A percentile compares a stretch with the other conserved stretches of the same genome.
phyloP scores from a whole-genome alignment of 2,329 filamentous ascomycete species.

The Aureobasidium sp. region DNA sequence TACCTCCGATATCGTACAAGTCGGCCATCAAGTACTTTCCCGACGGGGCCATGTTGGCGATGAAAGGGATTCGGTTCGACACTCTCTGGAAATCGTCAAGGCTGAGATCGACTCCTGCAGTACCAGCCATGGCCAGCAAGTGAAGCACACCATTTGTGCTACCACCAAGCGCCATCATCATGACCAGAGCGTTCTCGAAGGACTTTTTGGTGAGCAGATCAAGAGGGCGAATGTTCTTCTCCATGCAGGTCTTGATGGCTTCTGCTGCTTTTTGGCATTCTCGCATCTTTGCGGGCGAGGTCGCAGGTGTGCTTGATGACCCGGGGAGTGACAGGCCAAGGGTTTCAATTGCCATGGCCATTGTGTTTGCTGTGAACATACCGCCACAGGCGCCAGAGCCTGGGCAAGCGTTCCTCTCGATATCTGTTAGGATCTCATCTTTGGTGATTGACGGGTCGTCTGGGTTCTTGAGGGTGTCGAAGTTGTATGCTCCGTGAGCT shows the following conservation, averaged over 20 bases:
- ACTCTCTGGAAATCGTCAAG: conserved; percentile 79
- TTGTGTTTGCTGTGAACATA: conserved; percentile 93
- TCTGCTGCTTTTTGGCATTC: conserved; percentile 78
- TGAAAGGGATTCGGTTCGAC: conserved; percentile 74
- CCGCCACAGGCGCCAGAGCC: conserved; percentile 76
- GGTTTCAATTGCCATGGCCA: conserved; percentile 84
- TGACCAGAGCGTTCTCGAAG: conserved; percentile 81
- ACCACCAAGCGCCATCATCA: conserved; percentile 88
- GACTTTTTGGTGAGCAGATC: conserved; percentile 72
- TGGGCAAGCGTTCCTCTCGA: conserved; percentile 72
- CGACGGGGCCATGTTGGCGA: conserved; percentile 76
- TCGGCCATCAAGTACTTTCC: conserved; percentile 86
- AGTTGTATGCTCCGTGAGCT: conserved; percentile 73
- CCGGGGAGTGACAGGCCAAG: conserved; percentile 79
- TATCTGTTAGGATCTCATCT: conserved; percentile 75
- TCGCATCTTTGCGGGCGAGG: conserved; percentile 73
- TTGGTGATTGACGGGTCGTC: conserved; percentile 61
- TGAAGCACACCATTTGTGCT: conserved; percentile 86
- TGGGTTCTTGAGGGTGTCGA: conserved; percentile 65
- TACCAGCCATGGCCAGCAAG: conserved; percentile 83
- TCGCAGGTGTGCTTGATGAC: conserved; percentile 75
- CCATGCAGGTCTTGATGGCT: conserved; percentile 72
- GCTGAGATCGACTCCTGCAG: conserved; percentile 68
- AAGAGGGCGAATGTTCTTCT: conserved; percentile 71
- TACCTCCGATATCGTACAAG: conserved; percentile 77